These are phyloP conservation scores for Fonsecaea nubica DNA, from an alignment of 2,329 filamentous ascomycete species.

Conservation along the genomic window DNA sequence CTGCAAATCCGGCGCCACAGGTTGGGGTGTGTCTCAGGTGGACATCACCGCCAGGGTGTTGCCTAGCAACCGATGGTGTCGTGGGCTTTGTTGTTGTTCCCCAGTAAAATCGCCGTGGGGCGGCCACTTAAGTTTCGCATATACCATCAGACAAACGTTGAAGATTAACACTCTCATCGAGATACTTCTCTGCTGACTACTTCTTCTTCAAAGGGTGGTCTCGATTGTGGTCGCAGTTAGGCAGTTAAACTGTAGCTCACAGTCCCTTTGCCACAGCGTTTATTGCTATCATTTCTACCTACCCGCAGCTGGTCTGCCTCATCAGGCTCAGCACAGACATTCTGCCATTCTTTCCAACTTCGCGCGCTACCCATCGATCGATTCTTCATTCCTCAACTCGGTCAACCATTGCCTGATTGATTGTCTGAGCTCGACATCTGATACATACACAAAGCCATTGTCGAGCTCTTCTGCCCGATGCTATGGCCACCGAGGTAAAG, in stretches of 20 bases:
- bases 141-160: slow-evolving; percentile 1
- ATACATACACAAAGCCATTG: slow-evolving; percentile 38
- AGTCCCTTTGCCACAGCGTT: slow-evolving; percentile 21
- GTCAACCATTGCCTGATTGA: slow-evolving; percentile 16
- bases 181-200: slow-evolving; percentile 19
- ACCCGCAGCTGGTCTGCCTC: slow-evolving; percentile 39
- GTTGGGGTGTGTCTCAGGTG: slow-evolving; percentile 6
- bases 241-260: slow-evolving; percentile 16
- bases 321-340: slow-evolving; percentile 22
- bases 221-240: slow-evolving; percentile 27
- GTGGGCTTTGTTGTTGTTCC: slow-evolving; percentile 16
- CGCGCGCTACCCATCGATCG: slow-evolving; percentile 24
- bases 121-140: slow-evolving; percentile 16
- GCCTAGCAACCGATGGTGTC: slow-evolving; percentile 7
- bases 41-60: slow-evolving; percentile 1
- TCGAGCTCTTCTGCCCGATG: slow-evolving; percentile 19
- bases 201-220: slow-evolving; percentile 22
- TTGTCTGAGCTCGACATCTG: slow-evolving; percentile 38
- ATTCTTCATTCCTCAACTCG: slow-evolving; percentile 18
- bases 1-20: not conserved
- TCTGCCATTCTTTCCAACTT: slow-evolving; percentile 26
- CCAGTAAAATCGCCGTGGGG: slow-evolving; percentile 8
- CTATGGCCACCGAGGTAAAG: slow-evolving; percentile 39
- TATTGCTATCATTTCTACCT: slow-evolving; percentile 18
- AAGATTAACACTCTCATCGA: slow-evolving; percentile 15